phyloP scores from a whole-genome alignment of 2,329 filamentous ascomycete genomes.

The Fusarium sp. region DNA sequence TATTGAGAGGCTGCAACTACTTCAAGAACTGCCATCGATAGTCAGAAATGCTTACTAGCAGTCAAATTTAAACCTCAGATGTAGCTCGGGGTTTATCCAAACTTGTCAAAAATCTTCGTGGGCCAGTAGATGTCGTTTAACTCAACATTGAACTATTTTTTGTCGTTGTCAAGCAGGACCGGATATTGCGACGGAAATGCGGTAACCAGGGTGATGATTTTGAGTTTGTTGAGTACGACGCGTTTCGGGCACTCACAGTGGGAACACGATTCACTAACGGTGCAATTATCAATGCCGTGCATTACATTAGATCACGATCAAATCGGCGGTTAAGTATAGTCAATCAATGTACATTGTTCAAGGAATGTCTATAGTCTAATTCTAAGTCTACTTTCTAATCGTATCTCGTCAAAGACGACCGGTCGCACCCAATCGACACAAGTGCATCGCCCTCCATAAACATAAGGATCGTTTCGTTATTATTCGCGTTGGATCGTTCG shows the following conservation, averaged over 20 bases:
- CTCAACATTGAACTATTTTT: too few species aligned
- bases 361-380: constrained; percentile 28
- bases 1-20: too few species aligned
- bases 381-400: constrained; percentile 13
- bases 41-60: too few species aligned
- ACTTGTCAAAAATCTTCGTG: too few species aligned
- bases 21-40: too few species aligned
- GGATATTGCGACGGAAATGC: not conserved
- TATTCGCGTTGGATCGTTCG: constrained; percentile 11
- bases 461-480: constrained; percentile 19
- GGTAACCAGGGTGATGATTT: not conserved
- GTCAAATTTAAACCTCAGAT: too few species aligned
- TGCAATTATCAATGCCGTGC: not conserved
- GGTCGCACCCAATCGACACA: not conserved
- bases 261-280: not conserved
- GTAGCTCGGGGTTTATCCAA: too few species aligned
- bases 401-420: constrained; percentile 15
- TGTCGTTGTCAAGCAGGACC: too few species aligned
- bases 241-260: not conserved
- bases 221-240: not conserved
- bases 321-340: too few species aligned
- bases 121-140: too few species aligned
- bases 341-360: not conserved
- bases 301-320: not conserved
- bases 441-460: not conserved